Base-by-base conservation (phyloP, 2,329 filamentous ascomycete genomes). In the Hymenoscyphus fructigenus region DNA sequence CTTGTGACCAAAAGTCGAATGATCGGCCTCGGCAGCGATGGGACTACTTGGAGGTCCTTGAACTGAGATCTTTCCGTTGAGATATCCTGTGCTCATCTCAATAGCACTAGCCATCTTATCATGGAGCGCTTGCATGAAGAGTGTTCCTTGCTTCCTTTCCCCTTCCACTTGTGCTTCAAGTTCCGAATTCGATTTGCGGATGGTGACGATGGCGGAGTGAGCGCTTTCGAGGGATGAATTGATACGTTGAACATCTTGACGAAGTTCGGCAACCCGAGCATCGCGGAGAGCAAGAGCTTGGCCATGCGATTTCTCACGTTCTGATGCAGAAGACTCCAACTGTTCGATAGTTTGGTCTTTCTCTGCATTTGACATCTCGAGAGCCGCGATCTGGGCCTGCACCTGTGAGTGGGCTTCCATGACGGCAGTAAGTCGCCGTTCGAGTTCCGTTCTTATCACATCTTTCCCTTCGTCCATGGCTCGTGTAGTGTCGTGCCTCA, bases 211-310 rank as follows among this genome's bases (percentile, higher is more conserved):
- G 0, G 78, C 78, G 29, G 79, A 78, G 64, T 85, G 80, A 1
- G 85, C 84, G 0, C 72, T 72, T 2, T 80, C 77, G 57, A 88
- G 74, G 2, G 79, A 75, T 3, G 70, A 75, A 64, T 81, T 82
- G 4, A 84, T 75, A 2, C 78, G 75, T 41, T 83, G 81, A 1
- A 87, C 73, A 69, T 87, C 83, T 0, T 67, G 72, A 4, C 81
- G 74, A 20, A 87, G 75, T 73, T 85, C 83, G 1, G 72, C 61
- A 0, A 86, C 80, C 1, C 81, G 75, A 0, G 82, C 80, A 64
- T 88, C 85, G 0, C 83, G 78, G 5, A 82, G 73, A 3, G 83
- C 83, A 0, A 88, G 79, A 0, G 79, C 80, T 0, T 75, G 73
- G 1, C 81, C 83, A 65, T 84, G 80, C 9, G 63, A 23, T 20